A percentile compares a stretch with the other conserved stretches of the same genome.
Evolutionary conservation across 306 rosid genomes (phyloP).

Genomic region (Inga oerstediana): DNA sequence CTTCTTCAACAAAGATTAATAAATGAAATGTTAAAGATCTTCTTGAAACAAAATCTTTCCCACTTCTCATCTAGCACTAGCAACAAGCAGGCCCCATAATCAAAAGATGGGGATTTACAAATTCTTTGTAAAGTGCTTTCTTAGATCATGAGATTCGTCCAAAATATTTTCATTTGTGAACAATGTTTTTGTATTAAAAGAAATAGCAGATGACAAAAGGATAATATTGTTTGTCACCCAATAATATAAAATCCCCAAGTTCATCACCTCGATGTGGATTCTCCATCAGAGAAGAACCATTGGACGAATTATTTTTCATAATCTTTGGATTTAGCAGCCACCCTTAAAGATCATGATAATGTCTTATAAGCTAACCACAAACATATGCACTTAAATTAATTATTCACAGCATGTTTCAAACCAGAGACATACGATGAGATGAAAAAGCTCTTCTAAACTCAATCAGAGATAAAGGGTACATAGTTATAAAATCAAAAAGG

Average conservation of each 20-base stretch:
- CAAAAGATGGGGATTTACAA: slow-evolving; percentile 9
- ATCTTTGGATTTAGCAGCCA: not conserved
- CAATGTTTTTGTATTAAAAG: not conserved
- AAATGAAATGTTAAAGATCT: slow-evolving; percentile 13
- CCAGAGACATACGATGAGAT: not conserved
- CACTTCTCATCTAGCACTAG: not conserved
- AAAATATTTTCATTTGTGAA: slow-evolving; percentile 9
- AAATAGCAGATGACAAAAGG: not conserved
- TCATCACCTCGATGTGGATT: not conserved
- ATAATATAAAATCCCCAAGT: not conserved
- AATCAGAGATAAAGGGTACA: not conserved
- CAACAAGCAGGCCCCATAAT: not conserved
- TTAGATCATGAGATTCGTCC: slow-evolving; percentile 26
- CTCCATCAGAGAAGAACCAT: slow-evolving; percentile 1
- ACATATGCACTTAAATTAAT: slow-evolving; percentile 19
- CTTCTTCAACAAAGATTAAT: slow-evolving; percentile 18
- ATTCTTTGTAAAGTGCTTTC: slow-evolving; percentile 22
- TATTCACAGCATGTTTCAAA: not conserved
- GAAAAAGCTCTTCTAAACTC: not conserved
- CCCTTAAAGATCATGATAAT: not conserved
- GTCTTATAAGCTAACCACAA: slow-evolving; percentile 16
- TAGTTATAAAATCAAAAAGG: not conserved
- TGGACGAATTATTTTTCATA: not conserved
- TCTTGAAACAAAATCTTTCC: slow-evolving; percentile 23
- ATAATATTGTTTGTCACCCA: not conserved